A percentile compares a stretch with the other conserved stretches of the same genome.
Conservation (phyloP, 2,329 filamentous ascomycete species). For the Coniochaeta sp. region DNA sequence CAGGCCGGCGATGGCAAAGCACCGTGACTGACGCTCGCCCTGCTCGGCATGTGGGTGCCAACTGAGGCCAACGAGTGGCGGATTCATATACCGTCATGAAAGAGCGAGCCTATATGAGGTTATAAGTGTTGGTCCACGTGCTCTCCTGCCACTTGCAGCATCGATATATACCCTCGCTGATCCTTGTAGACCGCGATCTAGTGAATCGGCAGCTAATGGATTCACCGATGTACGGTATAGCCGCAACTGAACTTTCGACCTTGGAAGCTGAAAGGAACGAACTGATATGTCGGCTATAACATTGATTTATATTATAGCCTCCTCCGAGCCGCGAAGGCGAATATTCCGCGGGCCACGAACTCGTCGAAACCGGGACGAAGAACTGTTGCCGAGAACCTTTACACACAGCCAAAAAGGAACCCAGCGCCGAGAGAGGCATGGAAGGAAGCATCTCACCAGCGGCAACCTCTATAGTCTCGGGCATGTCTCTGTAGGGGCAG, state of each 20-base stretch:
- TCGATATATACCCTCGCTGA: background rate
- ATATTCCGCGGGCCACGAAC: background rate
- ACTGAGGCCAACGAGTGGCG: background rate
- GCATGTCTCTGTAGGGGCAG: background rate
- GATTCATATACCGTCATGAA: background rate
- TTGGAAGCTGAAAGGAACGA: too few species aligned
- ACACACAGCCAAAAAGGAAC: background rate
- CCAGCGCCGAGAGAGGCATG: background rate
- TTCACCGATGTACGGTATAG: too few species aligned
- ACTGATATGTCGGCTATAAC: background rate
- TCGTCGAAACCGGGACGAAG: background rate
- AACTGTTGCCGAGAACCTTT: background rate
- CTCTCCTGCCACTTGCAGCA: background rate
- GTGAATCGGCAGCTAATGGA: too few species aligned
- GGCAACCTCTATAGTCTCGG: background rate
- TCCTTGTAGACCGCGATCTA: too few species aligned
- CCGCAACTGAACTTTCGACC: too few species aligned
- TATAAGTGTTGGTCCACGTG: background rate
- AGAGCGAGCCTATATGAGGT: background rate
- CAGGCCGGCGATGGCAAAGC: background rate
- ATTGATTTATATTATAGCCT: background rate
- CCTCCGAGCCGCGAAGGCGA: background rate
- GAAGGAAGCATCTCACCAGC: too few species aligned
- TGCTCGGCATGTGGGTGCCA: background rate
- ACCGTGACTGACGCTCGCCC: background rate